phyloP scores from a whole-genome alignment of 2,329 filamentous ascomycete genomes.

The Metarhizium guizhouense region DNA sequence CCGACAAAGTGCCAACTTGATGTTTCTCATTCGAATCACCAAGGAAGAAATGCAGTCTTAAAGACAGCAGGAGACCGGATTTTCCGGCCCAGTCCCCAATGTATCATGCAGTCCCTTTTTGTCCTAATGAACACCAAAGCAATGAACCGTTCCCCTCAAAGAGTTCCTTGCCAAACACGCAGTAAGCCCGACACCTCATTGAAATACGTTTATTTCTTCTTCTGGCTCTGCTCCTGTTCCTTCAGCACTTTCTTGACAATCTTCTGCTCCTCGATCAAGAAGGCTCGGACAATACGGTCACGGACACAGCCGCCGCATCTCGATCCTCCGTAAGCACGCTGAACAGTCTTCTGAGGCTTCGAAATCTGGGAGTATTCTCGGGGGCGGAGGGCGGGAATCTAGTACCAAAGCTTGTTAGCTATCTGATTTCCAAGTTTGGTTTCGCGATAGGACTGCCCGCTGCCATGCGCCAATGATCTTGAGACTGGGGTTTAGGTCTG shows the following conservation, averaged over 20 bases:
- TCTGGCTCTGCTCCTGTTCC: slow-evolving; percentile 76
- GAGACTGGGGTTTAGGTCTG: background rate
- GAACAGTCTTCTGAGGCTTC: slow-evolving; percentile 98
- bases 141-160: slow-evolving; percentile 33
- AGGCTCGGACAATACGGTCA: slow-evolving; percentile 94
- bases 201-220: slow-evolving; percentile 55
- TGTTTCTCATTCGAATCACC: slow-evolving; percentile 36
- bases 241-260: slow-evolving; percentile 99
- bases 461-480: background rate
- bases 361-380: slow-evolving; percentile 97
- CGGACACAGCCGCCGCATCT: slow-evolving; percentile 98
- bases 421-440: background rate
- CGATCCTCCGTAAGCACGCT: slow-evolving; percentile 96
- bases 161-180: slow-evolving; percentile 26
- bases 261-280: slow-evolving; percentile 99
- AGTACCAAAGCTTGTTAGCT: slow-evolving; percentile 9
- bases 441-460: background rate
- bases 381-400: slow-evolving; percentile 94
- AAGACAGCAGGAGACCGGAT: slow-evolving; percentile 37
- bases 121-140: slow-evolving; percentile 45
- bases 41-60: slow-evolving; percentile 33
- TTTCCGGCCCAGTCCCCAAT: slow-evolving; percentile 24
- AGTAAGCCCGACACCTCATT: slow-evolving; percentile 22
- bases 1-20: slow-evolving; percentile 23
- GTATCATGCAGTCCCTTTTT: slow-evolving; percentile 41